Base-by-base conservation (phyloP, 257 asterid genomes). In the Petunia secreta region DNA sequence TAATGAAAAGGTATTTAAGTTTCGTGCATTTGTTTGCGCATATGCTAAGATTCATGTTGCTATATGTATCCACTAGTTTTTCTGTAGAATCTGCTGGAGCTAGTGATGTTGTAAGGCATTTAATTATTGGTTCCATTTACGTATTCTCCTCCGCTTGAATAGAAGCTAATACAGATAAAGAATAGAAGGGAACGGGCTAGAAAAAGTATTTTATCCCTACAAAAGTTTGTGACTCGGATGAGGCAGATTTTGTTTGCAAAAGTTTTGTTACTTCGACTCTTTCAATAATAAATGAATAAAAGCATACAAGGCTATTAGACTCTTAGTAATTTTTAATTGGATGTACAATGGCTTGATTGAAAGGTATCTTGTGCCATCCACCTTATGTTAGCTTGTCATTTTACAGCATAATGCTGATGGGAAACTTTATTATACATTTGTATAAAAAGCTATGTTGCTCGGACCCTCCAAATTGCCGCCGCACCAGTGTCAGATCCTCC, bases 11-110 rank as follows among this genome's bases (percentile, higher is more conserved):
- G 15, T 41, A 43, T 67, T 41, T 40, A 7, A 0, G 0, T 67
- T 0, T 14, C n/a, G 38, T 59, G 75, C 75, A 67, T 67, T 67
- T 41, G 0, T 67, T 41, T 67, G 75, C 75, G n/a, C 75, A 41
- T 67, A 0, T 1, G 15, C 40, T 66, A 0, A 40, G 37, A 66
- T 40, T 66, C 75, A 40, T 66, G 75, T 40, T 66, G 44, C 53
- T 40, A 36, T 15, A 44, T 40, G 75, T 15, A 43, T 40, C 40
- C 38, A 65, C 40, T 65, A 64, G 9, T 38, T 64, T 48, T 64
- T 8, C 71, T 38, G 71, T 16, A 38, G 48, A 64, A 64, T 14
- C 48, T 64, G 1, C 71, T 38, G 4, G 25, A 1, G 34, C 48
- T 8, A 64, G 37, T 38, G 34, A 64, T 64, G 71, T 64, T 64